Conservation (phyloP, 2,329 filamentous ascomycete species). For the Lecanicillium sp. region DNA sequence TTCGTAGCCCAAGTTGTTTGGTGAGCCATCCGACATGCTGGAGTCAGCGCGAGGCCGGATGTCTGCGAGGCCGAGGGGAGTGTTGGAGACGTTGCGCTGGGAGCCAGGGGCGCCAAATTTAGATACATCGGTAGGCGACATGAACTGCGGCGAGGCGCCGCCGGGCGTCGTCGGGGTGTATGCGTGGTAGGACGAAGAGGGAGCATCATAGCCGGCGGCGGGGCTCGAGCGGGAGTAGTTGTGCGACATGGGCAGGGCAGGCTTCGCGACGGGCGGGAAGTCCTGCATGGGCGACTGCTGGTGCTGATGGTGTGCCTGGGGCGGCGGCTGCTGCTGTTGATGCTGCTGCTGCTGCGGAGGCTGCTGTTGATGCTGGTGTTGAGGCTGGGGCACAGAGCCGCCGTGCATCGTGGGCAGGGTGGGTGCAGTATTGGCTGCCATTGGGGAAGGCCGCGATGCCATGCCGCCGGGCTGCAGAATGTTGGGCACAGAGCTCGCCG, state of each 20-base stretch:
- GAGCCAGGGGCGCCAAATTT: slow-evolving; percentile 51
- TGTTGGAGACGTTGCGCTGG: slow-evolving; percentile 65
- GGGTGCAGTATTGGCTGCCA: slow-evolving; percentile 37
- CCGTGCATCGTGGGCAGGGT: slow-evolving; percentile 38
- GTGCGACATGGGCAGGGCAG: slow-evolving; percentile 59
- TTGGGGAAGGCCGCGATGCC: slow-evolving; percentile 22
- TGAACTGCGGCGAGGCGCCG: slow-evolving; percentile 55
- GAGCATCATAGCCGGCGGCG: slow-evolving; percentile 48
- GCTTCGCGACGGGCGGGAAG: slow-evolving; percentile 58
- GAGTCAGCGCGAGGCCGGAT: slow-evolving; percentile 84
- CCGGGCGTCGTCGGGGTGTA: slow-evolving; percentile 60
- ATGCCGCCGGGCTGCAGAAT: slow-evolving; percentile 50
- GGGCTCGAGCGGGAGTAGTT: slow-evolving; percentile 82
- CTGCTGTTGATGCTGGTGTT: slow-evolving; percentile 28
- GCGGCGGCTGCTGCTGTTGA: slow-evolving; percentile 28
- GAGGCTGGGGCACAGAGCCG: slow-evolving; percentile 23
- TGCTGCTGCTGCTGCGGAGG: slow-evolving; percentile 26
- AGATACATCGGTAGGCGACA: slow-evolving; percentile 42
- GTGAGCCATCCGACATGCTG: slow-evolving; percentile 63
- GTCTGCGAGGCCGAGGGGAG: slow-evolving; percentile 83
- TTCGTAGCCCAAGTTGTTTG: slow-evolving; percentile 58
- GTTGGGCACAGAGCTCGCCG: slow-evolving; percentile 42
- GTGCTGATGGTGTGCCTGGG: slow-evolving; percentile 23
- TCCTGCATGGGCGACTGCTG: slow-evolving; percentile 40
- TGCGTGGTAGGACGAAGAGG: slow-evolving; percentile 42